Conservation (phyloP, 148 eudicot species). For the Rhododendron henanense region DNA sequence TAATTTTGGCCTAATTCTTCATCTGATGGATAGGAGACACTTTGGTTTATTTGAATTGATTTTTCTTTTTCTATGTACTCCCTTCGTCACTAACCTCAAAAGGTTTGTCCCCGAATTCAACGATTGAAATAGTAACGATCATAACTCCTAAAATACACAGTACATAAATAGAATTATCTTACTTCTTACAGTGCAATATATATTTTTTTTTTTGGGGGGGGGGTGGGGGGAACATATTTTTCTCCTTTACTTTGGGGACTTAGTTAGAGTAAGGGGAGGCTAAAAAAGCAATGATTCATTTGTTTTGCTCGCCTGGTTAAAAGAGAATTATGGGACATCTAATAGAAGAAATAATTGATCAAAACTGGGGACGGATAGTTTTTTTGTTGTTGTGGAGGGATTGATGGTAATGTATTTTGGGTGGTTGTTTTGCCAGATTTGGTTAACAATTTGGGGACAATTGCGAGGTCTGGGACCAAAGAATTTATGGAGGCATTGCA, state of each 20-base stretch:
- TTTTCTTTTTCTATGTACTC: neutral
- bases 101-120: neutral
- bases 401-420: neutral
- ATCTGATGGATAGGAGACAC: neutral
- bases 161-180: too few relatives aligned
- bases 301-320: neutral
- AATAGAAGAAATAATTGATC: too few relatives aligned
- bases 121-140: too few relatives aligned
- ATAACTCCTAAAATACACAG: too few relatives aligned
- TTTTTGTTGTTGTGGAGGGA: neutral
- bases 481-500: slow-evolving; percentile 95
- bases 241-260: too few relatives aligned
- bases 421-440: slow-evolving; percentile 39
- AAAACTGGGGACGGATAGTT: neutral
- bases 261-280: too few relatives aligned
- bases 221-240: too few relatives aligned
- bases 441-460: slow-evolving; percentile 94
- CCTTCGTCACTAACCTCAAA: neutral
- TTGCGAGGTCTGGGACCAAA: slow-evolving; percentile 90
- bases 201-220: too few relatives aligned
- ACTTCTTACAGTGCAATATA: too few relatives aligned
- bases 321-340: neutral
- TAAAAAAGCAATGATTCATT: neutral
- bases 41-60: neutral
- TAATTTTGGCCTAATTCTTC: neutral